Evolutionary conservation across 768 basidiomycete species (phyloP).

Genomic region (Cystobasidium ongulense): DNA sequence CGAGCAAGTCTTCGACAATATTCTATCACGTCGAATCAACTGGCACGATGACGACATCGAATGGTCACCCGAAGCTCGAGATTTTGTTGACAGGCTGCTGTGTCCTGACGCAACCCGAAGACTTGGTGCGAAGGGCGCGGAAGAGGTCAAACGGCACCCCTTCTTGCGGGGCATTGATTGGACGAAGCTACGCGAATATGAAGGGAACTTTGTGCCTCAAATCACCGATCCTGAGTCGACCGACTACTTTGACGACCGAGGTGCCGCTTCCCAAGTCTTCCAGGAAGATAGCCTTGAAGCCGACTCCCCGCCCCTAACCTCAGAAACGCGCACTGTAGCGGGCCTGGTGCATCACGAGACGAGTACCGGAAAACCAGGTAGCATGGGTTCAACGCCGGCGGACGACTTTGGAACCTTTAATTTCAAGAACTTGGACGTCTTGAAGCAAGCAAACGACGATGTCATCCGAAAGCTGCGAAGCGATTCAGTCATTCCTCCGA

Average conservation of each 20-base stretch:
- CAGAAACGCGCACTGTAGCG: background rate
- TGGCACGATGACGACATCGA: conserved; percentile 74
- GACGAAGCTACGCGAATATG: conserved; percentile 68
- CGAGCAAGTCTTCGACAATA: conserved; percentile 96
- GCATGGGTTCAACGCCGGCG: conserved; percentile 11
- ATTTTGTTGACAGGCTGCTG: conserved; percentile 82
- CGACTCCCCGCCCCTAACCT: conserved; percentile 43
- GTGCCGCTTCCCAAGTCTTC: conserved; percentile 81
- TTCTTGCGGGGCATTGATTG: conserved; percentile 88
- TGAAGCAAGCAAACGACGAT: conserved; percentile 98
- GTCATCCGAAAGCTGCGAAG: conserved; percentile 90
- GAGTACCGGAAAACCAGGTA: conserved; percentile 48
- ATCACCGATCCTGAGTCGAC: conserved; percentile 93
- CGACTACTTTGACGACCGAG: conserved; percentile 98
- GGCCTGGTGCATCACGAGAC: too few species aligned
- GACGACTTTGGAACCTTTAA: conserved; percentile 97
- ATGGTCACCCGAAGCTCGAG: conserved; percentile 66
- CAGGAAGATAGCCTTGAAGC: conserved; percentile 60
- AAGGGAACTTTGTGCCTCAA: conserved; percentile 92
- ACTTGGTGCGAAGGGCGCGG: conserved; percentile 75
- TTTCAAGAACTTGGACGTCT: conserved; percentile 89
- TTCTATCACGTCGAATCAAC: conserved; percentile 82
- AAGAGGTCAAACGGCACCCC: conserved; percentile 84
- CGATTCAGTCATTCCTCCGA: conserved; percentile 47
- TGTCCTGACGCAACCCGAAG: conserved; percentile 68